Evolutionary conservation across 805 yeast genomes (phyloP).

Genomic region (Candida tallmaniae): DNA sequence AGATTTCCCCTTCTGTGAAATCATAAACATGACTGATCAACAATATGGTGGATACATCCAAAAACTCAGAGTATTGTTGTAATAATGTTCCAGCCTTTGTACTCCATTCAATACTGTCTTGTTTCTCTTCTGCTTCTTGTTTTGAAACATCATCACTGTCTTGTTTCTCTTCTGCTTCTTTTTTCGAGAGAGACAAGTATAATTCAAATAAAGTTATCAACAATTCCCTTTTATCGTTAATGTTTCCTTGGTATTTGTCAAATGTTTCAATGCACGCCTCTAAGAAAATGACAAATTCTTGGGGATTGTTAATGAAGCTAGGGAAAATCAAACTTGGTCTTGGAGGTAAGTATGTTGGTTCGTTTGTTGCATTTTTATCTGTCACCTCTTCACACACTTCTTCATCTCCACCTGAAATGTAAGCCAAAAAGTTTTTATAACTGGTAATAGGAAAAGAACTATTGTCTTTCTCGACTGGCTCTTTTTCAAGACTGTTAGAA

Average conservation of each 20-base stretch:
- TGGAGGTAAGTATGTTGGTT: slow-evolving; percentile 86
- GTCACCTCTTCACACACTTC: slow-evolving; percentile 1
- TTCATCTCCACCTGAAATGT: slow-evolving; percentile 19
- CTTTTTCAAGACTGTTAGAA: not conserved
- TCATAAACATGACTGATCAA: slow-evolving; percentile 55
- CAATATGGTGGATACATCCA: slow-evolving; percentile 54
- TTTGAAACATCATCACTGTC: not conserved
- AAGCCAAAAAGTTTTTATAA: slow-evolving; percentile 28
- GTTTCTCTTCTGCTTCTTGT: not conserved
- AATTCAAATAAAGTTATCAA: slow-evolving; percentile 77
- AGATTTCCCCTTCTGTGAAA: slow-evolving; percentile 46
- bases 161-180: slow-evolving; percentile 17
- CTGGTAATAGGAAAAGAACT: slow-evolving; percentile 24
- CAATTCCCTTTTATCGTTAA: slow-evolving; percentile 66
- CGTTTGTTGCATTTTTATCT: slow-evolving; percentile 7
- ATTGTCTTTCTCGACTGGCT: not conserved
- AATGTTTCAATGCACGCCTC: slow-evolving; percentile 87
- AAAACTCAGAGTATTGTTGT: slow-evolving; percentile 39
- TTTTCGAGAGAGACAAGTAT: slow-evolving; percentile 57
- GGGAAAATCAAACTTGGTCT: slow-evolving; percentile 82
- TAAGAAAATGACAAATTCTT: slow-evolving; percentile 84
- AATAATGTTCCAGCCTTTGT: slow-evolving; percentile 56
- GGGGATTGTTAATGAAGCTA: slow-evolving; percentile 78
- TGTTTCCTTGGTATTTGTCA: slow-evolving; percentile 67
- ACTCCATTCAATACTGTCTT: slow-evolving; percentile 46